A percentile compares a stretch with the other conserved stretches of the same genome.
Conservation (phyloP, 306 rosid species). For the Urtica urens region DNA sequence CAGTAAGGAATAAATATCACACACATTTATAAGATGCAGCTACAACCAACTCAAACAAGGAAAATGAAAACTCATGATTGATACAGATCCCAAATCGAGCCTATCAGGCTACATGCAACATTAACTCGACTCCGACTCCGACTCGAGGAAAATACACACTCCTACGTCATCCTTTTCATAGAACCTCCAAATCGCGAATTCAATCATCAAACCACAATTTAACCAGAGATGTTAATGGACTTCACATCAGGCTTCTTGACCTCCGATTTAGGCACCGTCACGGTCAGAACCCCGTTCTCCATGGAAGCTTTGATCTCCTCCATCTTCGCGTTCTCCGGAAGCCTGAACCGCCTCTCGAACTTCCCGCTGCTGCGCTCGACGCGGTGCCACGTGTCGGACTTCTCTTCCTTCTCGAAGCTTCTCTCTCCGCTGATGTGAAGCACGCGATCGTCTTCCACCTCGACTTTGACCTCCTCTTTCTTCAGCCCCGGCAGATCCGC, state of each 20-base stretch:
- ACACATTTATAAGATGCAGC: no score
- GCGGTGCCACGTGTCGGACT: slow-evolving; percentile 5
- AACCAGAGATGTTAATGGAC: background rate
- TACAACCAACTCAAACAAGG: no score
- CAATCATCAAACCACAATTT: no score
- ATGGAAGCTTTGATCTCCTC: background rate
- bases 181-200: no score
- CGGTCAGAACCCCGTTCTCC: background rate
- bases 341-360: slow-evolving; percentile 6
- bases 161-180: no score
- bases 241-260: background rate
- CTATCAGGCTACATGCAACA: no score
- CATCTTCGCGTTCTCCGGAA: slow-evolving; percentile 7
- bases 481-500: slow-evolving; percentile 5
- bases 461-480: slow-evolving; percentile 6
- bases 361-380: slow-evolving; percentile 8
- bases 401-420: background rate
- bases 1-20: no score
- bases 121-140: no score
- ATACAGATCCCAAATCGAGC: no score
- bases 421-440: slow-evolving; percentile 9
- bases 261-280: background rate
- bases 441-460: background rate
- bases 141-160: no score
- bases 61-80: no score